Evolutionary conservation across 306 rosid species (phyloP), one percentile per base, ranked within the genome.

Genomic region (Citrullus colocynthis): DNA sequence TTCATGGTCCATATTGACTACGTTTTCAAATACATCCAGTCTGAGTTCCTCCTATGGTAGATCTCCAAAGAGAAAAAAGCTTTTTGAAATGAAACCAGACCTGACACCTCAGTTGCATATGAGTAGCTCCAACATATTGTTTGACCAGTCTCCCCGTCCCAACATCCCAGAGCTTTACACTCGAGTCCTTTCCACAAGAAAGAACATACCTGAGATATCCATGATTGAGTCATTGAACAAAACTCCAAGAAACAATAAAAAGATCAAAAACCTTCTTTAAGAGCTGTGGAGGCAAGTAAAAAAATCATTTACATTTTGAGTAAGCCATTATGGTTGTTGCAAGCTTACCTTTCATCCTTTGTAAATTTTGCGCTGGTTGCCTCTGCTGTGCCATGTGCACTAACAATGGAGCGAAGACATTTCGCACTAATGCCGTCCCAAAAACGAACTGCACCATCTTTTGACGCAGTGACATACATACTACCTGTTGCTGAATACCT

Each of bases 381-480:
- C 85, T 94, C 98, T 20, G 86, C 83, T 20, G 89, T 82, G 78
- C 91, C 95, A 81, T 94, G 98, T 74, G 96, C 95, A 78, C 87
- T 92, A 56, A 78, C 86, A 75, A 94, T 87, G 74, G 93, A 81
- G 70, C 93, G 91, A 77, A 87, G 86, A 81, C 96, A 91, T 77
- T 78, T 84, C 51, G 97, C 95, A 84, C 88, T 88, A 80, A 89
- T 77, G 75, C 97, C 97, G 83, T 94, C 97, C 98, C 97, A 94
- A 82, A 94, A 72, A 58, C 93, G 90, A 81, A 94, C 80, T 41
- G 87, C 86, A 76, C 97, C 92, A 56, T 91, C 94, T 87, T 94
- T 91, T 30, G 97, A 94, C 78, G 97, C 98, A 80, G 98, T 91
- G 70, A 90, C 96, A 82, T 91, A 91, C 96, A 90, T 87, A 81